Base-by-base conservation (phyloP, 2,329 filamentous ascomycete species). In the Acrocalymma vagum region DNA sequence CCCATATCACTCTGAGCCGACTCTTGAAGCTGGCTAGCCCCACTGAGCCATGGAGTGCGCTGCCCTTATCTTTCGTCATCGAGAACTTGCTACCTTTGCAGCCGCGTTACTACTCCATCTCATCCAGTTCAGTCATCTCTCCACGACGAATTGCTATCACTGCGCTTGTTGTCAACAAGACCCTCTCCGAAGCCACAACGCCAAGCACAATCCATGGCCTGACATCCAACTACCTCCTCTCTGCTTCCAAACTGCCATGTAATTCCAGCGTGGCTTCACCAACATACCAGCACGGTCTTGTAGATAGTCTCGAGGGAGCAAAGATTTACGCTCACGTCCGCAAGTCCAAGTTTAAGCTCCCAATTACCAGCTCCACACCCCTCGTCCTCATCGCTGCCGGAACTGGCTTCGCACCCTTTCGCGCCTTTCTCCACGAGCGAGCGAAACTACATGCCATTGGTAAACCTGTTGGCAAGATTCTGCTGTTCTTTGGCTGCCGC, bases 281-380 rank as follows among this genome's bases (percentile, higher is more conserved):
- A 2, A 37, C 44, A 2, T 60, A 52, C 31, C 42, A 48, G 20
- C 47, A 42, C n/a, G 38, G 11, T 14, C 22, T 51, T 7, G 32
- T 51, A 29, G 41, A 53, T 29, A 30, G 28, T 1, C 42, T 65
- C 6, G 39, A 42, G 23, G 45, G 59, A 21, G 45, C 56, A 9
- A 59, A 48, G n/a, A 36, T 73, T 29, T 63, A 62, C 44, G 73
- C 72, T 1, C 69, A 74, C 41, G 58, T 75, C 29, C 69, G 71
- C 17, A 66, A 65, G 38, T 73, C 71, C 1, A 71, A 69, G 25
- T 79, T 79, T 65, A 75, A 75, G 33, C 67, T 78, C 3, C 77
- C 77, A 0, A 55, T 67, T 9, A 58, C 66, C 0, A 56, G 67
- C 6, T 67, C 63, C 4, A 72, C 65, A 0, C 80, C 79, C 0